Evolutionary conservation across 257 asterid genomes (phyloP).

Genomic region (Leonotis leonurus): DNA sequence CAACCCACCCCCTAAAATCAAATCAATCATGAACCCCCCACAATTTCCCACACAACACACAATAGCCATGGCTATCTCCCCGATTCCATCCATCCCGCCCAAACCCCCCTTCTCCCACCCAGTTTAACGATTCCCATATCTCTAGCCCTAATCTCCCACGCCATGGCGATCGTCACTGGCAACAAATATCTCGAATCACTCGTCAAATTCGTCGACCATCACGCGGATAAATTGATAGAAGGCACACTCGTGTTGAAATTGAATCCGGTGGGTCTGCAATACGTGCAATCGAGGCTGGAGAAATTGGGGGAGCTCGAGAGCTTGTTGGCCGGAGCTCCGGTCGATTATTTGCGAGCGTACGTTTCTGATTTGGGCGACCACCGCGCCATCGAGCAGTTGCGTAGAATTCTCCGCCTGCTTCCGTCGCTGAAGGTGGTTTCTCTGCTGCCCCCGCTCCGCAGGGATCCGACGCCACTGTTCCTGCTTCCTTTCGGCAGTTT

Average conservation of each 20-base stretch:
- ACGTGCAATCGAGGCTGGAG: conserved; percentile 82
- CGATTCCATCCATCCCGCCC: conserved; percentile 41
- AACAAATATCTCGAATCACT: conserved; percentile 81
- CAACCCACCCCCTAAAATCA: neutral
- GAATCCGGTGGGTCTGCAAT: conserved; percentile 84
- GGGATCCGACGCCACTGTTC: conserved; percentile 80
- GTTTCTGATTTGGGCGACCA: conserved; percentile 96
- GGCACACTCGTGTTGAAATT: conserved; percentile 70
- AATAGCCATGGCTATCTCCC: conserved; percentile 35
- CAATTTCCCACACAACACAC: conserved; percentile 21
- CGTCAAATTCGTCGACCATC: conserved; percentile 69
- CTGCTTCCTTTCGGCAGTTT: conserved; percentile 66
- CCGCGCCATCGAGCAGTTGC: conserved; percentile 89
- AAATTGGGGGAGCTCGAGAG: conserved; percentile 82
- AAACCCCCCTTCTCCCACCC: conserved; percentile 41
- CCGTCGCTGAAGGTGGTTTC: conserved; percentile 80
- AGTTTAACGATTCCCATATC: neutral
- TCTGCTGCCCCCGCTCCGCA: conserved; percentile 57
- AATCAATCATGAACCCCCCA: conserved; percentile 32
- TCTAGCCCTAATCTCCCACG: conserved; percentile 23
- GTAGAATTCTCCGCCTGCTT: conserved; percentile 68
- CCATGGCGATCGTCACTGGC: conserved; percentile 80
- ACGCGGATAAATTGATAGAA: conserved; percentile 71
- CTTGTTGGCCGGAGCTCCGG: conserved; percentile 83
- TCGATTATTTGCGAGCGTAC: conserved; percentile 91